phyloP scores from a whole-genome alignment of 192 early-diverging fungal genomes.

The Dissophora ornata region DNA sequence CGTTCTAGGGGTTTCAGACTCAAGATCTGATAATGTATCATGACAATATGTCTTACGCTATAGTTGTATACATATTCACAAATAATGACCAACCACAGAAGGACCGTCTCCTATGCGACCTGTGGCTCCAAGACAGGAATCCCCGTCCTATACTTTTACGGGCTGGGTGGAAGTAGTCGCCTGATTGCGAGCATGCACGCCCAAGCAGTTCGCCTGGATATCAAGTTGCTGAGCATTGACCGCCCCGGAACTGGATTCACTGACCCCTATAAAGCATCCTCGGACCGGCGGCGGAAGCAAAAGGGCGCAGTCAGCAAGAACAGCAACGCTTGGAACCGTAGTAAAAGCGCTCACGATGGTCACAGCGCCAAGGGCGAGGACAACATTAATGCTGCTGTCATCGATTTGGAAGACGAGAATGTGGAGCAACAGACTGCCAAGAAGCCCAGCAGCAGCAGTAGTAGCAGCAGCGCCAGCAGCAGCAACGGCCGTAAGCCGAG shows the following conservation, averaged over 20 bases:
- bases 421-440: background rate
- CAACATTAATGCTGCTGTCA: too few species aligned
- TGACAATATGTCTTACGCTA: too few species aligned
- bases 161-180: slow-evolving; percentile 42
- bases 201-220: slow-evolving; percentile 42
- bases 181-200: slow-evolving; percentile 43
- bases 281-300: background rate
- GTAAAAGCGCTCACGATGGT: too few species aligned
- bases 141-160: slow-evolving; percentile 36
- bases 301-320: background rate
- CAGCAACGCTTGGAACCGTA: too few species aligned
- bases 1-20: too few species aligned
- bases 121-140: slow-evolving; percentile 44
- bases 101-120: slow-evolving; percentile 34
- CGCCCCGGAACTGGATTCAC: slow-evolving; percentile 44
- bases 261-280: slow-evolving; percentile 23
- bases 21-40: too few species aligned
- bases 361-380: background rate
- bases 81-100: too few species aligned
- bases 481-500: background rate
- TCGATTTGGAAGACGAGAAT: background rate
- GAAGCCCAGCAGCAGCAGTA: background rate
- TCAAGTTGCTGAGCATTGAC: slow-evolving; percentile 37
- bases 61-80: too few species aligned
- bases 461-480: background rate